These are phyloP conservation scores for Pseudotsuga menziesii DNA, from an alignment of 75 land plant genomes.

Conservation along the genomic window DNA sequence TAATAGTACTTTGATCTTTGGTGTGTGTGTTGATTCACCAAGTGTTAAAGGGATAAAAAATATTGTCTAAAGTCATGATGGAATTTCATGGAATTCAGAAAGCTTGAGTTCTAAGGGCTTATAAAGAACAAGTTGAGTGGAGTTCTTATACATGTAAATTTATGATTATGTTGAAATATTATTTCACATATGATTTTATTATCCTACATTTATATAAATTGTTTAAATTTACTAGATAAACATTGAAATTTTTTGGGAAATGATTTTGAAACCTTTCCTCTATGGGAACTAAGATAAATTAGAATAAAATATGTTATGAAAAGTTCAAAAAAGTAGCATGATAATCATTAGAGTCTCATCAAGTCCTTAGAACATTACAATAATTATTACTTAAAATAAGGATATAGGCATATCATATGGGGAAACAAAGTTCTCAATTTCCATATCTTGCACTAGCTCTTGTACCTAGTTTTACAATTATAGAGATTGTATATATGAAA, in stretches of 20 bases:
- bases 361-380: not conserved
- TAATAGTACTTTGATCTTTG: not conserved
- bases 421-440: not conserved
- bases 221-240: not conserved
- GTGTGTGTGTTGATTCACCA: not conserved
- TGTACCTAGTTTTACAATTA: too few species aligned
- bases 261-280: too few species aligned
- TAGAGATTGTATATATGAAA: too few species aligned
- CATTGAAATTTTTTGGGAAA: too few species aligned
- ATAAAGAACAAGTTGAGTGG: not conserved
- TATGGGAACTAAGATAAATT: not conserved
- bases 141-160: not conserved
- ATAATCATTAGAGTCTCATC: not conserved
- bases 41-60: not conserved
- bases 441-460: not conserved
- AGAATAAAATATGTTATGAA: not conserved
- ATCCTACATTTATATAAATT: not conserved
- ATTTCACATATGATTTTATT: not conserved
- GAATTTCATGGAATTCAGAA: not conserved
- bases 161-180: not conserved
- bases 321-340: not conserved
- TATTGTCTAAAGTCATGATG: not conserved
- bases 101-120: not conserved
- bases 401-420: not conserved
- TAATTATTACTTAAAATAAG: not conserved